Evolutionary conservation across 2,329 filamentous ascomycete genomes (phyloP), one percentile per base, ranked within the genome.

Genomic region (Trichoderma breve): DNA sequence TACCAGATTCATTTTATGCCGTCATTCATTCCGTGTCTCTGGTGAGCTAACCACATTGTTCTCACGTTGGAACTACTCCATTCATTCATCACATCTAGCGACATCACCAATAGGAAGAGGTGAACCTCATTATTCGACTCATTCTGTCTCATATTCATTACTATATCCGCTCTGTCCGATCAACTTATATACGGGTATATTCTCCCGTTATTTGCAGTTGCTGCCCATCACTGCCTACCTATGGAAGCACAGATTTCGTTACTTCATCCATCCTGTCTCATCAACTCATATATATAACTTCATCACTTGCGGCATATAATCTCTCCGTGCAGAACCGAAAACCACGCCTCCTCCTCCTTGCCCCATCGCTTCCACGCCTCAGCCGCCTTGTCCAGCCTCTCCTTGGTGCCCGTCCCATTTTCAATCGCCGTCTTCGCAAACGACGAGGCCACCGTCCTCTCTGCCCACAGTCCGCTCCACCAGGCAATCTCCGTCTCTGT

Each of bases 381-480:
- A 1, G 73, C 62, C 9, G 71, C 58, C 39, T 47, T 51, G 1
- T 64, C 60, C 28, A 75, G 68, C 15, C 79, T 76, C 53, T 80
- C 75, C 53, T 77, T 51, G 1, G 73, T 75, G 1, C 72, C 74
- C 12, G 71, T 58, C 3, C 72, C 70, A 15, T 66, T 57, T 30
- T 28, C 71, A 51, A 71, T 51, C 63, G 75, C 74, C 66, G 47
- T 73, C 65, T 67, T 72, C 32, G 34, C 75, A 74, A 73, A 77
- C 51, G 32, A 72, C 63, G 72, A 75, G 3, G 74, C 74, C 36
- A 75, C 70, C 11, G 71, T 74, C 15, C 74, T 65, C 73, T 75
- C 74, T 2, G 75, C 72, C 75, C 74, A 76, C 39, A 75, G 30
- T 1, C 74, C 76, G 26, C 75, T 74, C 76, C 75, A 77, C 73